Evolutionary conservation across 345 rosid genomes (phyloP), one percentile per base, ranked within the genome.

Genomic region (Erucastrum elatum): DNA sequence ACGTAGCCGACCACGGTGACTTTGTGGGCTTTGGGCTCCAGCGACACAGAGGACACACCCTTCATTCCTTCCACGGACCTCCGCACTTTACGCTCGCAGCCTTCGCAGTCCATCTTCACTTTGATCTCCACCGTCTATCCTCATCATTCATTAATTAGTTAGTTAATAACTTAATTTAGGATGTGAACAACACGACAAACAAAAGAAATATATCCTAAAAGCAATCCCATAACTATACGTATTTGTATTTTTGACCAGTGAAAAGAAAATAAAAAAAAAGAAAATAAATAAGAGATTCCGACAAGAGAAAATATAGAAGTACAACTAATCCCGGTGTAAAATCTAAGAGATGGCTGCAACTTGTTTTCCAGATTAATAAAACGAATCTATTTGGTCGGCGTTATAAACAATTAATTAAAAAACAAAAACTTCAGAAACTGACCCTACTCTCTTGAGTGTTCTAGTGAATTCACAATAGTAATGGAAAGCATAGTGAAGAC

Each of bases 101-200:
- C 99, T 81, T 95, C 97, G 79, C 99, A 95, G 91, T 95, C 99
- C 78, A 95, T 88, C 26, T 85, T 79, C 39, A 91, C 94, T 77
- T 91, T 93, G 8, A 95, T 75, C 87, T 93, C 99, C 83, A 95
- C 98, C 82, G 99, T 93, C 99, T 80, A 21, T 8, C 15, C 53
- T 46, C 53, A 46, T 46, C 53, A 46, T 11, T 41, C 16, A 46
- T 12, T 44, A 46, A 44, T 44, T 44, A 44, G 12, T 44, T 44
- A 39, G 46, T 39, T 39, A 8, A 41, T 44, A 21, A 21, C 21
- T 30, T 3, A 64, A 6, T 33, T n/a, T 12, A 6, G 3, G 44
- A 29, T 9, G 2, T 13, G 4, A 61, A 72, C 55, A 72, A 44
- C 17, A 66, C 53, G 77, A 72, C 75, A 63, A 69, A 25, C 37